A percentile compares a stretch with the other conserved stretches of the same genome.
phyloP scores from a whole-genome alignment of 352 stramenopile genomes.

The Pythium phragmiticola region DNA sequence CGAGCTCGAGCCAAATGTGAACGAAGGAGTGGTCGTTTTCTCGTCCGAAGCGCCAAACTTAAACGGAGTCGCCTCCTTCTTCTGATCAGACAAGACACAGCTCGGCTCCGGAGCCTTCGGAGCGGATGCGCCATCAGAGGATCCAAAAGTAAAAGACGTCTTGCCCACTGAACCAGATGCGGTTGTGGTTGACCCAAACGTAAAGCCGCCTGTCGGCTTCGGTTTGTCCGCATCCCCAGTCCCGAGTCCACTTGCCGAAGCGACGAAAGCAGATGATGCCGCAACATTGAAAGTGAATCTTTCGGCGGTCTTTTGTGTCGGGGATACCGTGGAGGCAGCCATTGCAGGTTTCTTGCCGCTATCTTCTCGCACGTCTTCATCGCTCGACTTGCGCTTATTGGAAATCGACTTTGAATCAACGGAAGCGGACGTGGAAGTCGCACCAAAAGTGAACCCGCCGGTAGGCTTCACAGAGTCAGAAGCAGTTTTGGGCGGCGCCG shows the following conservation, averaged over 20 bases:
- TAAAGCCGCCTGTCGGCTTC: slow-evolving; percentile 2
- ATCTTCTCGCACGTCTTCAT: background rate
- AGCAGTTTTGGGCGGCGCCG: background rate
- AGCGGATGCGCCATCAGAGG: slow-evolving; percentile 1
- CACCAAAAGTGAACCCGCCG: slow-evolving; percentile 26
- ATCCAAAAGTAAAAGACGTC: slow-evolving; percentile 12
- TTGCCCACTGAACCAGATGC: slow-evolving; percentile 8
- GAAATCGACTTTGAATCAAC: background rate
- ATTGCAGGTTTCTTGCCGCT: slow-evolving; percentile 15
- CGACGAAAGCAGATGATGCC: background rate
- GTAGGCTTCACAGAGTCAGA: slow-evolving; percentile 6
- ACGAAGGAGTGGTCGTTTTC: slow-evolving; percentile 2
- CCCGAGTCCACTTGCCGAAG: background rate
- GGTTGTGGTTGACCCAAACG: slow-evolving; percentile 9
- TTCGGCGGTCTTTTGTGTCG: background rate
- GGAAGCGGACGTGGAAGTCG: background rate
- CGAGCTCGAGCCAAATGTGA: slow-evolving; percentile 6
- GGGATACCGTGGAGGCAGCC: background rate
- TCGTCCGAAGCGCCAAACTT: slow-evolving; percentile 3
- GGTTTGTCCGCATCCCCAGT: background rate
- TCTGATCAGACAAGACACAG: slow-evolving; percentile 20
- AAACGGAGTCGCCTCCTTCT: slow-evolving; percentile 4
- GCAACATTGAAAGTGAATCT: slow-evolving; percentile 21
- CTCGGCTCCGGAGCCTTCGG: slow-evolving; percentile 15
- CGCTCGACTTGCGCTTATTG: slow-evolving; percentile 13